phyloP scores from a whole-genome alignment of 345 rosid species.

The Raphanus sativus region DNA sequence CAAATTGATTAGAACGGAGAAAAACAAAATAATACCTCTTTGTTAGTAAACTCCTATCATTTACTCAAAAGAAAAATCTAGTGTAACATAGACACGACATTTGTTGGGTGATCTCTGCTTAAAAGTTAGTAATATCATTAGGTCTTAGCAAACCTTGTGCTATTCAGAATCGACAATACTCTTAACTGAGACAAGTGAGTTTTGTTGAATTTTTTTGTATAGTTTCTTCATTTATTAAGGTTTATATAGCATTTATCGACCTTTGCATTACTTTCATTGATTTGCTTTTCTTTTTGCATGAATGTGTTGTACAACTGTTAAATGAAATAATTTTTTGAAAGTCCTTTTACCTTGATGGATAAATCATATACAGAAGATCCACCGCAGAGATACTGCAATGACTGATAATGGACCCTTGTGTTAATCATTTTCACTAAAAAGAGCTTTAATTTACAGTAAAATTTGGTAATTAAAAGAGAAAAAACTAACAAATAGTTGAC shows the following conservation, averaged over 20 bases:
- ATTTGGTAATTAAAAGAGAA: neutral
- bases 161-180: neutral
- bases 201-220: neutral
- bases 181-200: neutral
- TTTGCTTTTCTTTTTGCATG: neutral
- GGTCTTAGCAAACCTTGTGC: neutral
- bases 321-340: neutral
- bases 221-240: neutral
- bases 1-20: slow-evolving; percentile 16
- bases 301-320: neutral
- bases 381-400: slow-evolving; percentile 26
- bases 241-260: neutral
- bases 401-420: slow-evolving; percentile 26
- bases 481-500: slow-evolving; percentile 27
- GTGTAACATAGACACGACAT: neutral
- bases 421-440: slow-evolving; percentile 21
- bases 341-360: slow-evolving; percentile 1
- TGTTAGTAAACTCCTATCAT: neutral
- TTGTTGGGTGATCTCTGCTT: neutral
- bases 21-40: neutral
- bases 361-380: slow-evolving; percentile 26
- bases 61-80: neutral
- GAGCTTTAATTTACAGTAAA: slow-evolving; percentile 10
- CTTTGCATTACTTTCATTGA: neutral
- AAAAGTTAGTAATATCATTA: neutral